Evolutionary conservation across 192 early-diverging fungal genomes (phyloP).

Genomic region (Umbelopsis ramanniana): DNA sequence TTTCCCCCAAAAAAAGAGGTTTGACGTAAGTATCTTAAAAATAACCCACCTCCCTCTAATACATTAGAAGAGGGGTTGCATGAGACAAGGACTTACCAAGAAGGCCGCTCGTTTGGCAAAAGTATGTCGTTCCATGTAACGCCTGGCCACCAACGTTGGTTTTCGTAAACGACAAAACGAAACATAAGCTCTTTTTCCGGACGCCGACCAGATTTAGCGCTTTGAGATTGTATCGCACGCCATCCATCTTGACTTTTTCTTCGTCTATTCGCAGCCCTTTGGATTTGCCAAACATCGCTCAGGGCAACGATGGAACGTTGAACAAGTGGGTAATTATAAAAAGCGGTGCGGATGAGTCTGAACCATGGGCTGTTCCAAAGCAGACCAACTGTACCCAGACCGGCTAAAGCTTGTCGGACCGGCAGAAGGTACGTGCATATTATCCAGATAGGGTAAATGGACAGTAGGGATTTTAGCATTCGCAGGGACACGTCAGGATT

Average conservation of each 20-base stretch:
- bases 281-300: not conserved
- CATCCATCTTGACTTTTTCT: slow-evolving; percentile 3
- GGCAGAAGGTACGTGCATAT: slow-evolving; percentile 42
- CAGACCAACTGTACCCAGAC: slow-evolving; percentile 40
- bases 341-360: slow-evolving; percentile 36
- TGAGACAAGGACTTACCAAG: slow-evolving; percentile 44
- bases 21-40: not conserved
- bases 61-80: not conserved
- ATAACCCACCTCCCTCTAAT: no score
- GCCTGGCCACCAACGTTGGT: slow-evolving; percentile 59
- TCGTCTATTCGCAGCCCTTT: not conserved
- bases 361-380: slow-evolving; percentile 55
- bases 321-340: slow-evolving; percentile 15
- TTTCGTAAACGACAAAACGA: slow-evolving; percentile 55
- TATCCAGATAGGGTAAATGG: slow-evolving; percentile 45
- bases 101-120: slow-evolving; percentile 52
- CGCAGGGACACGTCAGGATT: slow-evolving; percentile 34
- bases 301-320: not conserved
- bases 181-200: slow-evolving; percentile 39
- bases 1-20: not conserved
- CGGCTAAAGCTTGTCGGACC: slow-evolving; percentile 37
- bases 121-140: slow-evolving; percentile 55
- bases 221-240: slow-evolving; percentile 12
- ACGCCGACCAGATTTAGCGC: not conserved
- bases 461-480: slow-evolving; percentile 23